These are phyloP conservation scores for Emergomyces pasteurianus DNA, from an alignment of 2,329 filamentous ascomycete species.

Conservation along the genomic window DNA sequence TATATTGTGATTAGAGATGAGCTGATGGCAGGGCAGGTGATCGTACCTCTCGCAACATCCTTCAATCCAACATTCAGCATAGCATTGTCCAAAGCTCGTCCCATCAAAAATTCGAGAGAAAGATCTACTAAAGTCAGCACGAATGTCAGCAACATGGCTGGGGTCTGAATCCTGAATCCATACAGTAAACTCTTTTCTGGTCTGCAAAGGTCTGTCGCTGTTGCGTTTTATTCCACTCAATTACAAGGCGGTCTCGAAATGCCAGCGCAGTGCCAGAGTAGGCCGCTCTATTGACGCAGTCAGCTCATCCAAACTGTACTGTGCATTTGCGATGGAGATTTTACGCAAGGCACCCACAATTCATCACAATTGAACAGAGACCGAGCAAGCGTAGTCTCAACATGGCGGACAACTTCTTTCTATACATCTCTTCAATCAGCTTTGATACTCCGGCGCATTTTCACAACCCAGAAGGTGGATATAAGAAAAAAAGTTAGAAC, in stretches of 20 bases:
- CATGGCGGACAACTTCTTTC: constrained; percentile 78
- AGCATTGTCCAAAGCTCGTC: constrained; percentile 88
- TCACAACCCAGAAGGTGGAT: constrained; percentile 6
- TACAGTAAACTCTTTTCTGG: constrained; percentile 86
- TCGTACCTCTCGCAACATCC: constrained; percentile 61
- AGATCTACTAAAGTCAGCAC: constrained; percentile 47
- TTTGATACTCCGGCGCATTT: neutral
- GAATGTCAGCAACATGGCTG: too few relatives aligned
- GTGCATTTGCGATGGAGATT: neutral
- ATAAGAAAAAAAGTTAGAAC: neutral
- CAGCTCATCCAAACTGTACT: neutral
- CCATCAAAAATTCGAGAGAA: constrained; percentile 96
- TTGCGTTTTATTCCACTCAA: constrained; percentile 97
- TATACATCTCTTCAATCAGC: constrained; percentile 26
- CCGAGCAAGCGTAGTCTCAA: constrained; percentile 90
- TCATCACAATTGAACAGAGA: constrained; percentile 99
- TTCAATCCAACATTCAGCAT: constrained; percentile 94
- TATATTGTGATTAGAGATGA: constrained; percentile 6
- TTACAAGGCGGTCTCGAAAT: constrained; percentile 82
- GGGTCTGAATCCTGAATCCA: constrained; percentile 14
- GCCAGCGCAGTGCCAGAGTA: constrained; percentile 86
- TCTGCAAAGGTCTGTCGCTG: constrained; percentile 87
- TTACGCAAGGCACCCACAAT: constrained; percentile 29
- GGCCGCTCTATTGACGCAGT: constrained; percentile 47
- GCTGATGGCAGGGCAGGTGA: neutral